Evolutionary conservation across 352 stramenopile genomes (phyloP).

Genomic region (Phytopythium aichiense): DNA sequence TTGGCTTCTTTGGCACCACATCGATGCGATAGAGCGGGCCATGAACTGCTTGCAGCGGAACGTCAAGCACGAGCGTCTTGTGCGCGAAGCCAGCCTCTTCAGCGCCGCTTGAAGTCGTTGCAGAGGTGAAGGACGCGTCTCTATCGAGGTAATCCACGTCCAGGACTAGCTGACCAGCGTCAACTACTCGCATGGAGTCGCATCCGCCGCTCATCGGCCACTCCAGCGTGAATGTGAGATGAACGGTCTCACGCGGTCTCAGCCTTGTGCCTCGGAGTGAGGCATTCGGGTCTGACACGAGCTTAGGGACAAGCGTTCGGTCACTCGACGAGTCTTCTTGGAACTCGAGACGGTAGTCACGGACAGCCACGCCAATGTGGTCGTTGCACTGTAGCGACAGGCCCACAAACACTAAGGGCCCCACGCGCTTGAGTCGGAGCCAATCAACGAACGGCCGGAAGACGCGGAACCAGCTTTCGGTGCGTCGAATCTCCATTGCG

Average conservation of each 20-base stretch:
- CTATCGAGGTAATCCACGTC: constrained; percentile 9
- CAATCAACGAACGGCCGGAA: constrained; percentile 26
- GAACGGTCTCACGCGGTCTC: constrained; percentile 25
- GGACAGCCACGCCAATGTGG: constrained; percentile 19
- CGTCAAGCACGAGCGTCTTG: constrained; percentile 19
- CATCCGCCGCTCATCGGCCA: neutral
- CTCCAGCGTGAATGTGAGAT: constrained; percentile 37
- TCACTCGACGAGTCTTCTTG: neutral
- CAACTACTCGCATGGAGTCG: neutral
- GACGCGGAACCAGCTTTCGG: constrained; percentile 26
- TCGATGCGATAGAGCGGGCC: constrained; percentile 40
- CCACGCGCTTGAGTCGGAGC: constrained; percentile 37
- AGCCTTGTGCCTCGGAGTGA: constrained; percentile 22
- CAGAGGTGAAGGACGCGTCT: neutral
- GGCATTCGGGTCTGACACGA: constrained; percentile 37
- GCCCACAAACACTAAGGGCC: constrained; percentile 18
- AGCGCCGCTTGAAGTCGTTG: neutral
- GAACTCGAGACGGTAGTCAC: constrained; percentile 27
- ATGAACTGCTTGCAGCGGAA: constrained; percentile 22
- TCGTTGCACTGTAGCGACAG: constrained; percentile 40
- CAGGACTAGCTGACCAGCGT: neutral
- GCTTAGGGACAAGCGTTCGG: neutral
- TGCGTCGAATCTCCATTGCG: constrained; percentile 18
- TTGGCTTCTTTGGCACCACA: constrained; percentile 20
- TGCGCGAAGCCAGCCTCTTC: neutral